A percentile compares a stretch with the other conserved stretches of the same genome.
Evolutionary conservation across 352 stramenopile genomes (phyloP).

Genomic region (Aphanomyces euteiches): DNA sequence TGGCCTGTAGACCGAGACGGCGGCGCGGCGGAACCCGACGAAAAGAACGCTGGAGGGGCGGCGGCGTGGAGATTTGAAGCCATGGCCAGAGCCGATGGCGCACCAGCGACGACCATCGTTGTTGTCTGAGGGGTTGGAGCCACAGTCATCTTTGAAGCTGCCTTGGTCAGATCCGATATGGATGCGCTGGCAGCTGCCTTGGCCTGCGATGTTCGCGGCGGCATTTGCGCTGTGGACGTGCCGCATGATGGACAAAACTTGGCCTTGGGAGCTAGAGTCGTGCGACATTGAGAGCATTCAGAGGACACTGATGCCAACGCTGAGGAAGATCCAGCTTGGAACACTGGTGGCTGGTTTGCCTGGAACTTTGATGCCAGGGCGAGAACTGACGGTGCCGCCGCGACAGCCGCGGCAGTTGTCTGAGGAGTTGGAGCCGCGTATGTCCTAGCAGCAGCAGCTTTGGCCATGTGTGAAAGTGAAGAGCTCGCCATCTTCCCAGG

Average conservation of each 20-base stretch:
- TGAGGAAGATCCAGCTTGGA: background rate
- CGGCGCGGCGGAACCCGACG: too few relatives aligned
- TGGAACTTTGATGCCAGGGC: background rate
- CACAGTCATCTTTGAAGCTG: too few relatives aligned
- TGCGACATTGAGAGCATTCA: background rate
- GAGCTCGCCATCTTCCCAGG: too few relatives aligned
- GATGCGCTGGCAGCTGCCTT: too few relatives aligned
- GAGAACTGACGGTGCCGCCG: background rate
- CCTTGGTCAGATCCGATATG: too few relatives aligned
- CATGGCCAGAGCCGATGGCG: background rate
- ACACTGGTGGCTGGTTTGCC: background rate
- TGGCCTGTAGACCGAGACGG: too few relatives aligned
- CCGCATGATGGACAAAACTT: constrained; percentile 16
- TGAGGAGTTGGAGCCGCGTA: background rate
- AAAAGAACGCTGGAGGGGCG: constrained; percentile 6
- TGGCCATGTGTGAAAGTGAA: too few relatives aligned
- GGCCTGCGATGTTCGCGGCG: background rate
- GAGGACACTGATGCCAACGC: too few relatives aligned
- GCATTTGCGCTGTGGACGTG: background rate
- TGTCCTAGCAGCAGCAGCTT: too few relatives aligned
- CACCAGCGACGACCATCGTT: background rate
- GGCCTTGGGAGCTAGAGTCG: background rate
- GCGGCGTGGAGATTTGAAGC: background rate
- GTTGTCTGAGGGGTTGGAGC: background rate
- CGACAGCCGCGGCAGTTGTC: background rate